These are phyloP conservation scores for Fusarium hostae DNA, from an alignment of 2,329 filamentous ascomycete genomes.

Conservation along the genomic window DNA sequence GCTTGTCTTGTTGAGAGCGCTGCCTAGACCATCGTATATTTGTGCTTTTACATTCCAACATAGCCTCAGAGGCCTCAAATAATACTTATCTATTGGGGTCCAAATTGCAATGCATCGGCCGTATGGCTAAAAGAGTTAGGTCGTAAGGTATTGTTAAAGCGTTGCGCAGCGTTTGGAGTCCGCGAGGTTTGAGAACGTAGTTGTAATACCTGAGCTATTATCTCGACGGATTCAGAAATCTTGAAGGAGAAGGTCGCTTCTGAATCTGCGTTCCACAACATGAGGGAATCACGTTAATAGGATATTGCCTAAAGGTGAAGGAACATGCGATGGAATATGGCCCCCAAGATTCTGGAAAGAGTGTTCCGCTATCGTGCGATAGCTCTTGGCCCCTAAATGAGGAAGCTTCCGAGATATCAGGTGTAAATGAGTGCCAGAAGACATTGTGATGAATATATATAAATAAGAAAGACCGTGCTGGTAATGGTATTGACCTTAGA, in stretches of 20 bases:
- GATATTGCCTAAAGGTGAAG: background rate
- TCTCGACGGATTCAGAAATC: fast-evolving
- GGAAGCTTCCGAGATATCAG: background rate
- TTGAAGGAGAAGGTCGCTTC: background rate
- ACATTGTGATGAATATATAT: fast-evolving
- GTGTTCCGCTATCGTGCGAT: background rate
- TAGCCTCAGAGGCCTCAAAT: background rate
- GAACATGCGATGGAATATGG: background rate
- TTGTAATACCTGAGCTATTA: background rate
- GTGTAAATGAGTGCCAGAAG: background rate
- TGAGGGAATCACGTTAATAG: background rate
- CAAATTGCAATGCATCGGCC: background rate
- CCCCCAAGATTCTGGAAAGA: background rate
- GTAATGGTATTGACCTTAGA: fast-evolving
- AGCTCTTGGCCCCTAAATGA: background rate
- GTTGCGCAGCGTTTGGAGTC: background rate
- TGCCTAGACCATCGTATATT: background rate
- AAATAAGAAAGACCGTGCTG: background rate
- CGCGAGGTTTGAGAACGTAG: background rate
- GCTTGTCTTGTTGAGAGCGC: no score
- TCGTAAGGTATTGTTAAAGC: background rate
- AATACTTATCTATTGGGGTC: background rate
- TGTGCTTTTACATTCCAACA: background rate
- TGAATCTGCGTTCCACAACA: fast-evolving
- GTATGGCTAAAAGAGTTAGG: background rate